phyloP scores from a whole-genome alignment of 768 basidiomycete genomes.

The Ephemerocybe angulata region DNA sequence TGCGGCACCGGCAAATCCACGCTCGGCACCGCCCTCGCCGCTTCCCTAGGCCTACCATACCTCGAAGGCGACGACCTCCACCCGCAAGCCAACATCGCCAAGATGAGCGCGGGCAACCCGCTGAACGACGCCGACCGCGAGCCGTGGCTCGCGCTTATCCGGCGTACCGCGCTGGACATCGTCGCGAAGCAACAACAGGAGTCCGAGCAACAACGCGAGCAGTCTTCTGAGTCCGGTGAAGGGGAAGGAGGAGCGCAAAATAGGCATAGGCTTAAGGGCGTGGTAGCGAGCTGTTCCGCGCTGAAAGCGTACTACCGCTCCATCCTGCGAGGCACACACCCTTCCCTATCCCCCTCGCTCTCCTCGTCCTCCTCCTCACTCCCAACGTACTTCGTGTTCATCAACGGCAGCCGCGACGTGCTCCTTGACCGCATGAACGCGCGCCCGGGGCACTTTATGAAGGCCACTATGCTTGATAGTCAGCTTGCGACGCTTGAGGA shows the following conservation, averaged over 20 bases:
- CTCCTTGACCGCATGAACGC: slow-evolving; percentile 61
- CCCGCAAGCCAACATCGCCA: slow-evolving; percentile 73
- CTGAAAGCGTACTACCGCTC: slow-evolving; percentile 80
- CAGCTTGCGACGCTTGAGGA: slow-evolving; percentile 70
- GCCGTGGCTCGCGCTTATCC: slow-evolving; percentile 81
- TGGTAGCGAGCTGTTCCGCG: slow-evolving; percentile 86
- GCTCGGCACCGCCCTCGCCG: slow-evolving; percentile 60
- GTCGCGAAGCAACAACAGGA: slow-evolving; percentile 18
- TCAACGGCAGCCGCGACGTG: slow-evolving; percentile 54
- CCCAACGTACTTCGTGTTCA: slow-evolving; percentile 78
- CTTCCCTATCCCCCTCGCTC: not conserved
- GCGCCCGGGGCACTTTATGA: slow-evolving; percentile 79
- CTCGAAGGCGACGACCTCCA: slow-evolving; percentile 90
- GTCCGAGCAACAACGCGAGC: not conserved
- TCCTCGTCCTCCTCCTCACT: slow-evolving; percentile 24
- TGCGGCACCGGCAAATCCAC: slow-evolving; percentile 74
- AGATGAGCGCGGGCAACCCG: slow-evolving; percentile 78
- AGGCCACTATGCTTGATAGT: slow-evolving; percentile 74
- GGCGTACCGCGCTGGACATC: slow-evolving; percentile 55
- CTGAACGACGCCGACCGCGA: slow-evolving; percentile 78
- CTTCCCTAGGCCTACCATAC: slow-evolving; percentile 64
- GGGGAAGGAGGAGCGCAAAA: slow-evolving; percentile 4
- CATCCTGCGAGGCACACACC: slow-evolving; percentile 58
- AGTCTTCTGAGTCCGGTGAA: no score
- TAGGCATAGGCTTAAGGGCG: slow-evolving; percentile 34